These are phyloP conservation scores for Aspergillus baeticus DNA, from an alignment of 495 filamentous ascomycete species.

Conservation along the genomic window DNA sequence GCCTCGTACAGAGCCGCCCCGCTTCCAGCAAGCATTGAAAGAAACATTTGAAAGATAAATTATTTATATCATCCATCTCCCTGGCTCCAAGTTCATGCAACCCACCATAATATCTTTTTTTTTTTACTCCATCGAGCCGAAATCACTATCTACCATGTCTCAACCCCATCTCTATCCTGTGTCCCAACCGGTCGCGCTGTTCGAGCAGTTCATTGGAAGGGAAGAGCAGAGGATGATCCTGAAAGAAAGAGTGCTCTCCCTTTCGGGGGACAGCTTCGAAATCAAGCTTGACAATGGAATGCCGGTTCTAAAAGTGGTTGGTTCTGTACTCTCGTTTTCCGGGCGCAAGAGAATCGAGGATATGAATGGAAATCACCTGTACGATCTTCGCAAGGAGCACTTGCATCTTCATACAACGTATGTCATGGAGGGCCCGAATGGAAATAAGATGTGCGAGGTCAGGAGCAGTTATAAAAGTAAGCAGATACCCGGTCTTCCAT, in stretches of 20 bases:
- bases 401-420: not conserved
- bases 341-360: not conserved
- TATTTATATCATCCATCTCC: no score
- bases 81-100: no score
- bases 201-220: slow-evolving; percentile 45
- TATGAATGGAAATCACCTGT: not conserved
- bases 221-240: slow-evolving; percentile 49
- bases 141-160: no score
- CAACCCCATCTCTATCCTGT: not conserved
- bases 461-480: slow-evolving; percentile 48
- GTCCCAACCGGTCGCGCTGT: slow-evolving; percentile 36
- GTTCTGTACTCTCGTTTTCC: not conserved
- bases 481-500: slow-evolving; percentile 16
- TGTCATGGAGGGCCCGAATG: slow-evolving; percentile 21
- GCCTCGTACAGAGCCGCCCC: no score
- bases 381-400: not conserved
- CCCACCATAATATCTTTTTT: no score
- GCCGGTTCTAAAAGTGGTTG: not conserved
- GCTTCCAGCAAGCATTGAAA: no score
- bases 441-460: slow-evolving; percentile 48
- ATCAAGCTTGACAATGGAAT: not conserved
- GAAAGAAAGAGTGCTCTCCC: slow-evolving; percentile 54
- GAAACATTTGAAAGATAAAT: no score
- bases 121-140: no score
- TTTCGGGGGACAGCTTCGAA: slow-evolving; percentile 47